Evolutionary conservation across 225 moss, liverwort and hornwort species (phyloP), one percentile per base, ranked within the genome.

Genomic region (Thuidium tamariscinum): DNA sequence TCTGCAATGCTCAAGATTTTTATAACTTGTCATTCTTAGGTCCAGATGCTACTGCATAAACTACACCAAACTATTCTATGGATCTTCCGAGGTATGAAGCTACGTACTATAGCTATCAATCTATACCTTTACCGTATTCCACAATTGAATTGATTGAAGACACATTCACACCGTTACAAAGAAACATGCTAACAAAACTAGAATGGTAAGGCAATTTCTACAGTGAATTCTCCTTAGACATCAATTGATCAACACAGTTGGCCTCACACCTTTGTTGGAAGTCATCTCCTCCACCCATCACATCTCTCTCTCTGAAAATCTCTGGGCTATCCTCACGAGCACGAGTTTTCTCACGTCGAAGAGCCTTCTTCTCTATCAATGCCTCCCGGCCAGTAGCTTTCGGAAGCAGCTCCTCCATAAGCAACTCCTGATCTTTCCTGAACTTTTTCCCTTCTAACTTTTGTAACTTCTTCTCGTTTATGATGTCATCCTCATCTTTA

Each of bases 251-350:
- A 80, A 49, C 39, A 32, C 16, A 48, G 77, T 46, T 78, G 55
- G 12, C 49, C 54, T 42, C 86, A 57, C 27, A 95, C 95, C 93
- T 95, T 88, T 88, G 71, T 78, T 97, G 96, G 79, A 97, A 97
- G 74, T 96, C 96, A 88, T 93, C 97, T 62, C 97, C 97, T 60
- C 96, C 97, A 81, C 97, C 97, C 96, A 97, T 95, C 68, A 97
- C 92, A 88, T 97, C 97, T 86, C 89, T 94, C 88, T 97, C 95
- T 87, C 86, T 95, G 88, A 95, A 91, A 69, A 90, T 26, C 71
- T 97, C 95, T 37, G 97, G 97, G 72, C 97, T 97, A 86, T 95
- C 94, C 67, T 95, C 95, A 86, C 95, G 95, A 73, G 92, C 91
- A 83, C 95, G 93, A 79, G 94, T 92, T 69, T 94, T 93, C 77